Base-by-base conservation (phyloP, 768 basidiomycete species). In the Panaeolus papilionaceus region DNA sequence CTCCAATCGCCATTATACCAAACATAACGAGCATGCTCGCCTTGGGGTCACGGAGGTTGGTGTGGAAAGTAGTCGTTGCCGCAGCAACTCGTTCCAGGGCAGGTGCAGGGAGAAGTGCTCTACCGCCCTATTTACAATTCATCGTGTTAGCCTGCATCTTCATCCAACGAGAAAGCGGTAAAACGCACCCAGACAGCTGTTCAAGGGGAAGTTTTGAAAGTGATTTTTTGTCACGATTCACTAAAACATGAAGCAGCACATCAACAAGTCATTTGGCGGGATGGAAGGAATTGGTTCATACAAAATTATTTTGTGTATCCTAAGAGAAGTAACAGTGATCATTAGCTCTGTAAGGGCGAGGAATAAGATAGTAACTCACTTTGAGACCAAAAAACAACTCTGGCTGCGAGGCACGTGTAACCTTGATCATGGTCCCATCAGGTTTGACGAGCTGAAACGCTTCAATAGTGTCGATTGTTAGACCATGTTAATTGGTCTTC, bases 391-490 rank as follows among this genome's bases (percentile, higher is more conserved):
- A 82, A 72, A 85, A 85, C 1, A 85, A 73, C 23, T 79, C 75
- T 0, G 81, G 65, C 51, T 83, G 75, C 0, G 79, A 78, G 1
- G 66, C 49, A 45, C 77, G 66, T 1, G 79, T 82, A 0, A 83
- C 80, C 4, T 69, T 76, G 0, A 75, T 73, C 0, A 86, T 74
- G 0, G 76, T 79, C 7, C 89, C 88, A 67, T 82, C 82, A 0
- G 89, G 88, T 63, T 85, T 77, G 0, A 89, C 89, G 0, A 91
- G 78, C 68, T 90, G 86, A 69, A 77, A 89, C 0, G 82, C 82
- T n/a, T 76, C 75, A 38, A 90, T 79, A 0, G 79, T 88, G 67
- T 91, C 89, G 20, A 84, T 70, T 0, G 86, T 84, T 62, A 92
- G 69, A 16, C 90, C 89, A 67, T 84, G 79, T 66, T 89, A 86